Evolutionary conservation across 495 filamentous ascomycete genomes (phyloP).

Genomic region (Hypoxylon subgilvum): DNA sequence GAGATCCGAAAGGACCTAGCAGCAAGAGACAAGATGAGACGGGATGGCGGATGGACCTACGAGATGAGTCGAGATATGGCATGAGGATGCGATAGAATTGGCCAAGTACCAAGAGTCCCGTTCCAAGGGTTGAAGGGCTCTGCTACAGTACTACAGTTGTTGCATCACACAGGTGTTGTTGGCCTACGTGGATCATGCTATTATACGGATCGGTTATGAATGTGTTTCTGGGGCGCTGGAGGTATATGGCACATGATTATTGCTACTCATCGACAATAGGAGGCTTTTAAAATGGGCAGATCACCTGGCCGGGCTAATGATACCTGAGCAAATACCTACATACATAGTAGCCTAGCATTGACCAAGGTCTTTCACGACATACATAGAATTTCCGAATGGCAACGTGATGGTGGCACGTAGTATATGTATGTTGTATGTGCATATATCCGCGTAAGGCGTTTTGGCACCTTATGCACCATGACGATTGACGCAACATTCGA

Average conservation of each 20-base stretch:
- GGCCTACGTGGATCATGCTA: conserved; percentile 24
- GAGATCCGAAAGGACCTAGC: conserved; percentile 81
- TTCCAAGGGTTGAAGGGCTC: not conserved
- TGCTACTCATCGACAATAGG: conserved; percentile 13
- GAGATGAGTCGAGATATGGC: conserved; percentile 55
- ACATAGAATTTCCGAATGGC: not conserved
- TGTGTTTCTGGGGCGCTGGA: conserved; percentile 17
- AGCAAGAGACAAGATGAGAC: conserved; percentile 76
- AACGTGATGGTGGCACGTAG: not conserved
- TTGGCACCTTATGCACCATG: conserved; percentile 29
- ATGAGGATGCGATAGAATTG: conserved; percentile 20
- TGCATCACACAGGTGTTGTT: conserved; percentile 34
- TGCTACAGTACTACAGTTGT: not conserved
- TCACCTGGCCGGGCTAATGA: conserved; percentile 4
- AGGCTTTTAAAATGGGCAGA: conserved; percentile 7
- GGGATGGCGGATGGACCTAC: conserved; percentile 87
- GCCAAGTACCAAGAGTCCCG: not conserved
- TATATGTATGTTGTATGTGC: not conserved
- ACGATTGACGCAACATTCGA: conserved; percentile 15
- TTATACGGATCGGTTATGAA: conserved; percentile 12
- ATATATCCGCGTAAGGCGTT: too few relatives aligned
- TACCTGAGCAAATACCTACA: conserved; percentile 20
- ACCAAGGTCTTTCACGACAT: conserved; percentile 8
- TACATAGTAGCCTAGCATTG: conserved; percentile 11
- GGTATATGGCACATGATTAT: conserved; percentile 16